Percentiles rank a stretch among this genome's conserved stretches.
Conservation (phyloP, 2,329 filamentous ascomycete genomes). For the Claviceps citrina region DNA sequence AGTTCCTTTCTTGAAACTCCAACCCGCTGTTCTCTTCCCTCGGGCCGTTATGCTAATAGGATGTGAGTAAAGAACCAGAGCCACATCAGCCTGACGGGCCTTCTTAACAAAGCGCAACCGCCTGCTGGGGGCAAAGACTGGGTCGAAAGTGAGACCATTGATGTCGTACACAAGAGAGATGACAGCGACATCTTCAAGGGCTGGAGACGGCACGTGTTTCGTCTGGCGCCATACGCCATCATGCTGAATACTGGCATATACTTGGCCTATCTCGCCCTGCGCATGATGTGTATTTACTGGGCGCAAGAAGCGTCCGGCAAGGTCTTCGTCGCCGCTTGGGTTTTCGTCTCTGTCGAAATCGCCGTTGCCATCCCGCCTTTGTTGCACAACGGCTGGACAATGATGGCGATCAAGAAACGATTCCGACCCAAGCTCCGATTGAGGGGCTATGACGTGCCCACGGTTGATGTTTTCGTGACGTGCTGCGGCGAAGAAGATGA, state of each 20-base stretch:
- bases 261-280: conserved; percentile 33
- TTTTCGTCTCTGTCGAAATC: conserved; percentile 41
- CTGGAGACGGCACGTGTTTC: conserved; percentile 26
- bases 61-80: conserved; percentile 22
- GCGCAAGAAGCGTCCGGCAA: conserved; percentile 28
- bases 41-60: background rate
- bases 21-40: too few relatives aligned
- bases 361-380: conserved; percentile 37
- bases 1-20: too few relatives aligned
- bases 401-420: conserved; percentile 40
- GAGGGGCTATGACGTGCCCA: conserved; percentile 31
- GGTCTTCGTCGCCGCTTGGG: conserved; percentile 36
- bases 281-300: conserved; percentile 35
- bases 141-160: conserved; percentile 19
- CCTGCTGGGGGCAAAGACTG: conserved; percentile 19
- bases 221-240: conserved; percentile 23
- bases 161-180: conserved; percentile 26
- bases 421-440: conserved; percentile 37
- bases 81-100: conserved; percentile 24
- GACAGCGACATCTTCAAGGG: conserved; percentile 29
- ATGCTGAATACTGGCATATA: conserved; percentile 27
- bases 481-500: conserved; percentile 43
- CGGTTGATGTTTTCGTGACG: conserved; percentile 41
- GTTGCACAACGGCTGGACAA: conserved; percentile 42
- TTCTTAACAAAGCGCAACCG: conserved; percentile 19